Evolutionary conservation across 345 rosid genomes (phyloP), one percentile per base, ranked within the genome.

Genomic region (Eucalyptus curtisii): DNA sequence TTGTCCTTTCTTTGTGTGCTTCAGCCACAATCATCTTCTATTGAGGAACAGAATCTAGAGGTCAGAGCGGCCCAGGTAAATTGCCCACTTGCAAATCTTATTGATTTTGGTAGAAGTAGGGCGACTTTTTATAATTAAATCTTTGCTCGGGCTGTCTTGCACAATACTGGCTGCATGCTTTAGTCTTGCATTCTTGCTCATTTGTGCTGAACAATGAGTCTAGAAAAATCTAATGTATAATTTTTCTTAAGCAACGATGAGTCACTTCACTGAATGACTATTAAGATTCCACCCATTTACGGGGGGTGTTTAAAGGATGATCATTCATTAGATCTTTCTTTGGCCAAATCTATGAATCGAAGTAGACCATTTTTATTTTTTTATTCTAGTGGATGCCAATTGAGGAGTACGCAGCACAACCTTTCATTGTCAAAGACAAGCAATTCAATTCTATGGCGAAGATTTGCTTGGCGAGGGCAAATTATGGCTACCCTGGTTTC

Each of bases 361-460:
- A 80, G 44, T 47, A 33, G 42, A 27, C 37, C 19, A 13, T 31
- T 44, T 44, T 87, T 22, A 15, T 49, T 0, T 47, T 31, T 2
- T 50, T 13, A 24, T 88, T 52, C 48, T 91, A 97, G 98, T 97
- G 99, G 97, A 96, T 96, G 96, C 89, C 94, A 19, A 84, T 94
- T 30, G 88, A 92, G 45, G 97, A 96, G 27, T 97, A 96, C 68
- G 93, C 94, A 57, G 91, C 92, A 24, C 98, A 97, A 81, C 93
- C 95, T 7, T 95, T 89, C 89, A 91, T 94, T 88, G 88, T 88
- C 52, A 47, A 90, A 42, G 90, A 95, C 10, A 90, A 91, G 89
- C 85, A 91, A 50, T 94, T 97, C 93, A 90, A 89, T 71, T 66
- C 86, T 87, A 85, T 95, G 61, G 96, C 96, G 42, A 66, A 93